phyloP scores from a whole-genome alignment of 768 basidiomycete genomes.

The Leccinum incarnatum region DNA sequence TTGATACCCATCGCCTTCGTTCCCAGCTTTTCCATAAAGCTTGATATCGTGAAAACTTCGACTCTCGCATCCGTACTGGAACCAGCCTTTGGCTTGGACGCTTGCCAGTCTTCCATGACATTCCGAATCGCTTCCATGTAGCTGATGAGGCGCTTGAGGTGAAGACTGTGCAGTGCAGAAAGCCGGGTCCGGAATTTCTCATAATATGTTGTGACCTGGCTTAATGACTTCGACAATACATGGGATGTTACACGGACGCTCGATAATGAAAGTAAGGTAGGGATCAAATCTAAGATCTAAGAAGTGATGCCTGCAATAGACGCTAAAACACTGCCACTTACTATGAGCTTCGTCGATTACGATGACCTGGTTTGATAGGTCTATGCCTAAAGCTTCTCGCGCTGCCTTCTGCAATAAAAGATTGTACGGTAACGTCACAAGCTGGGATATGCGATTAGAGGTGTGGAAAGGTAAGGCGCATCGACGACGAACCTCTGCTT shows the following conservation, averaged over 20 bases:
- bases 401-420: constrained; percentile 80
- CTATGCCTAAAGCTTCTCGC: constrained; percentile 83
- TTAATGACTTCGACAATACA: constrained; percentile 58
- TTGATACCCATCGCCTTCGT: constrained; percentile 73
- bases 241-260: constrained; percentile 59
- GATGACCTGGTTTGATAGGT: constrained; percentile 79
- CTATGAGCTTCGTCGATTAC: constrained; percentile 97
- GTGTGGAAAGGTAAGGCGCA: background rate
- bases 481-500: constrained; percentile 68
- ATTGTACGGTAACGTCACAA: constrained; percentile 93
- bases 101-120: constrained; percentile 53
- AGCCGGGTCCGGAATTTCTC: constrained; percentile 76
- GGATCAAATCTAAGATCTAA: constrained; percentile 83
- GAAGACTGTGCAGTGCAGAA: constrained; percentile 66
- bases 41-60: constrained; percentile 68
- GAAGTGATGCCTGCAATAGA: constrained; percentile 4
- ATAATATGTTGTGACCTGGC: constrained; percentile 77
- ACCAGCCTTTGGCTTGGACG: constrained; percentile 18
- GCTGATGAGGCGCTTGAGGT: constrained; percentile 73
- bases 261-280: constrained; percentile 85
- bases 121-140: constrained; percentile 70
- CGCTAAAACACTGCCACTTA: constrained; percentile 38
- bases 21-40: constrained; percentile 65
- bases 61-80: constrained; percentile 22
- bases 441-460: constrained; percentile 38